phyloP scores from a whole-genome alignment of 768 basidiomycete genomes.

The Phaffia tasmanica region DNA sequence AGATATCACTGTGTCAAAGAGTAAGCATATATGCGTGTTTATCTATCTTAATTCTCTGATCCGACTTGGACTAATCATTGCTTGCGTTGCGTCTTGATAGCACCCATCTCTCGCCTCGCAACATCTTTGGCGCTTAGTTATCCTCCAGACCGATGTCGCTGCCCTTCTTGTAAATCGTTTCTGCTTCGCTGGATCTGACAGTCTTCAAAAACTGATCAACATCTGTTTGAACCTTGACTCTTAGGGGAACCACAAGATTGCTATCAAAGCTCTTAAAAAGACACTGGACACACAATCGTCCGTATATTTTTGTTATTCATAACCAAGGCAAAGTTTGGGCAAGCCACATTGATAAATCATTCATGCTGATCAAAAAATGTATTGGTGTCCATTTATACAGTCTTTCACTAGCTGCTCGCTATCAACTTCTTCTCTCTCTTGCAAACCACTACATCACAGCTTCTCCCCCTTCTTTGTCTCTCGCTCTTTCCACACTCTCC shows the following conservation, averaged over 20 bases:
- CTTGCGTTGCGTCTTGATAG: neutral
- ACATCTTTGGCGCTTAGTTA: neutral
- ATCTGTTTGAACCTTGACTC: too few species aligned
- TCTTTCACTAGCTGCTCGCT: constrained; percentile 2
- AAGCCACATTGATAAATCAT: neutral
- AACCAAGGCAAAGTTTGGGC: neutral
- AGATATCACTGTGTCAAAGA: constrained; percentile 19
- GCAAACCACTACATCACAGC: constrained; percentile 11
- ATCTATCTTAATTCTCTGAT: neutral
- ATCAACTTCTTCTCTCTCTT: constrained; percentile 2
- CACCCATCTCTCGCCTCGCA: constrained; percentile 8
- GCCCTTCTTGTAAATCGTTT: neutral
- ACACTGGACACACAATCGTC: neutral
- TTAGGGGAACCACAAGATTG: constrained; percentile 17
- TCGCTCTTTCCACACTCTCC: neutral
- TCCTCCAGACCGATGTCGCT: constrained; percentile 12
- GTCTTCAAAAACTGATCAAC: neutral
- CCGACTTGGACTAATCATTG: neutral
- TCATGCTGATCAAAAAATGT: neutral
- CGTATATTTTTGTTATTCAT: neutral
- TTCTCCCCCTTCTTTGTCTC: neutral
- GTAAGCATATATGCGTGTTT: neutral
- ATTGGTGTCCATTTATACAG: neutral
- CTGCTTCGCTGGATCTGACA: neutral
- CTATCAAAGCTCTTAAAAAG: constrained; percentile 15